Evolutionary conservation across 225 moss, liverwort and hornwort genomes (phyloP).

Genomic region (Takakia lepidozioides): DNA sequence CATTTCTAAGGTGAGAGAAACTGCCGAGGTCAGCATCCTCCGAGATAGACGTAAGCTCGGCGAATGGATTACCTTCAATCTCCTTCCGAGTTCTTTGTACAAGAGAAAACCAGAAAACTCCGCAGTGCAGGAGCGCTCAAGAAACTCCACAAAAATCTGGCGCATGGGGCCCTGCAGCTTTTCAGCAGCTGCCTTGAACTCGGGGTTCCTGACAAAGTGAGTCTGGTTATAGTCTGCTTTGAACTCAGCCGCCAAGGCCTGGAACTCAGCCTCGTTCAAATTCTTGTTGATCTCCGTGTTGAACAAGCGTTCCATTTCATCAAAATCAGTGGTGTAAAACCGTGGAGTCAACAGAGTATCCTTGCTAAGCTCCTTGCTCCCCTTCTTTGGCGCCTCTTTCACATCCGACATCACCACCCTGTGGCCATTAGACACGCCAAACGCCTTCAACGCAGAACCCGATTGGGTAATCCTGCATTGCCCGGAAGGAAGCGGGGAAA

Average conservation of each 20-base stretch:
- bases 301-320: constrained; percentile 97
- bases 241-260: constrained; percentile 77
- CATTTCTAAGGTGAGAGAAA: neutral
- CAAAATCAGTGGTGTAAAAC: constrained; percentile 98
- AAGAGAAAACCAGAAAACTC: constrained; percentile 96
- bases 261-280: constrained; percentile 88
- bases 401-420: constrained; percentile 26
- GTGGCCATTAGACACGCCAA: constrained; percentile 19
- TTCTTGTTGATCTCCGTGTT: constrained; percentile 93
- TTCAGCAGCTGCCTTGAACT: constrained; percentile 82
- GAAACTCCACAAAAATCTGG: constrained; percentile 96
- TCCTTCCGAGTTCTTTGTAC: constrained; percentile 96
- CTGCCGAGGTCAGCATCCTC: neutral
- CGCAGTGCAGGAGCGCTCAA: constrained; percentile 96
- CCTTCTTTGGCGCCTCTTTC: constrained; percentile 17
- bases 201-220: constrained; percentile 80
- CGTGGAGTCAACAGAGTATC: constrained; percentile 85
- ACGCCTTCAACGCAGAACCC: constrained; percentile 7
- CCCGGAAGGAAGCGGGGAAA: constrained; percentile 5
- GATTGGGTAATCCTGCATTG: too few relatives aligned
- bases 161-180: constrained; percentile 85
- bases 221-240: constrained; percentile 97
- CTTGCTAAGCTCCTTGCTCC: constrained; percentile 73
- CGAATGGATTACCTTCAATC: constrained; percentile 76
- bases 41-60: neutral